These are phyloP conservation scores for Neocallimastix lanati DNA, from an alignment of 192 early-diverging fungal genomes.

Conservation along the genomic window DNA sequence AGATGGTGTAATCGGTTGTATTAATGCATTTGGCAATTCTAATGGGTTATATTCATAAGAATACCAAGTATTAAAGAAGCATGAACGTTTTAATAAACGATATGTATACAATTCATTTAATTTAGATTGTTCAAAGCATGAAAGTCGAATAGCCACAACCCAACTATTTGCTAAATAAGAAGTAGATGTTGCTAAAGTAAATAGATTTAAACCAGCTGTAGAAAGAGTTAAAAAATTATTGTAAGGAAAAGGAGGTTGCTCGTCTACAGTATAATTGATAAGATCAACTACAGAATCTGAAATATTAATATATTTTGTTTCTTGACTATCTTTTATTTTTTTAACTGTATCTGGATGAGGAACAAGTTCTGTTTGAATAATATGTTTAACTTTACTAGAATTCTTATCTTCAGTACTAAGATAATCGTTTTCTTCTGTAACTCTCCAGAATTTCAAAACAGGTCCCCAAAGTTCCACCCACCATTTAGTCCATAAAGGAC, in stretches of 20 bases:
- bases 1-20: not conserved
- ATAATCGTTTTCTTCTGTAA: constrained; percentile 15
- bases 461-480: constrained; percentile 24
- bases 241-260: constrained; percentile 18
- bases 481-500: constrained; percentile 13
- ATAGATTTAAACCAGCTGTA: constrained; percentile 17
- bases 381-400: constrained; percentile 4
- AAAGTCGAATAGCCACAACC: constrained; percentile 20
- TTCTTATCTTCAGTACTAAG: constrained; percentile 3
- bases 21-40: not conserved
- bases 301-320: constrained; percentile 13
- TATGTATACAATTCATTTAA: constrained; percentile 16
- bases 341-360: constrained; percentile 12
- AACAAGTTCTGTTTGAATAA: constrained; percentile 14
- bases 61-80: constrained; percentile 8
- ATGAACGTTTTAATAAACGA: constrained; percentile 8
- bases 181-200: constrained; percentile 12
- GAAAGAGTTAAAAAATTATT: constrained; percentile 15
- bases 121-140: constrained; percentile 12
- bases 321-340: constrained; percentile 12
- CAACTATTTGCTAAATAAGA: constrained; percentile 16
- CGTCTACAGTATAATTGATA: constrained; percentile 1
- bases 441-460: constrained; percentile 14
- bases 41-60: constrained; percentile 11
- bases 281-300: constrained; percentile 10